phyloP scores from a whole-genome alignment of 306 rosid species.

The Medicago ruthenica region DNA sequence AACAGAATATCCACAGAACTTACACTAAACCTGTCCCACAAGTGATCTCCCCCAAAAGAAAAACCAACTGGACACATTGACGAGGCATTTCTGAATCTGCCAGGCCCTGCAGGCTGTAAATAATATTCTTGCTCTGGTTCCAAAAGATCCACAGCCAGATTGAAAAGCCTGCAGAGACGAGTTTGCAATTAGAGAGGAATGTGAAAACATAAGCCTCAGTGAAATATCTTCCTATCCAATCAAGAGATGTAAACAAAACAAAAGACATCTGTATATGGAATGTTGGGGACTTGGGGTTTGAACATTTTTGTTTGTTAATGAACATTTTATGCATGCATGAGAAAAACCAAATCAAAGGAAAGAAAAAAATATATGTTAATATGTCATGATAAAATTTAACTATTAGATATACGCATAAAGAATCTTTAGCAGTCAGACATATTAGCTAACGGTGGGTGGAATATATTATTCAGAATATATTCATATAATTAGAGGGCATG shows the following conservation, averaged over 20 bases:
- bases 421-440: slow-evolving; percentile 2
- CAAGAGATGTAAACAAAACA: slow-evolving; percentile 33
- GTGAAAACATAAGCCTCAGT: slow-evolving; percentile 19
- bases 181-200: slow-evolving; percentile 27
- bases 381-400: slow-evolving; percentile 5
- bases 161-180: slow-evolving; percentile 74
- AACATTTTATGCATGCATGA: slow-evolving; percentile 11
- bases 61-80: slow-evolving; percentile 90
- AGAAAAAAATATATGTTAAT: neutral
- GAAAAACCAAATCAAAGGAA: too few relatives aligned
- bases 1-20: slow-evolving; percentile 52
- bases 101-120: slow-evolving; percentile 82
- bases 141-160: slow-evolving; percentile 75
- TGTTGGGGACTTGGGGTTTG: slow-evolving; percentile 2
- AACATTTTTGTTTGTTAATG: slow-evolving; percentile 1
- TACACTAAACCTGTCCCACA: slow-evolving; percentile 96
- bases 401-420: neutral
- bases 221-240: slow-evolving; percentile 15
- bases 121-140: slow-evolving; percentile 97
- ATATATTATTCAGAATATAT: slow-evolving; percentile 4
- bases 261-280: slow-evolving; percentile 1
- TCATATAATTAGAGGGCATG: slow-evolving; percentile 1
- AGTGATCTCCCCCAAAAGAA: slow-evolving; percentile 93
- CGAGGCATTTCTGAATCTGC: slow-evolving; percentile 80
- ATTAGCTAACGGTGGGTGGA: slow-evolving; percentile 13